A percentile compares a stretch with the other conserved stretches of the same genome.
phyloP scores from a whole-genome alignment of 2,329 filamentous ascomycete genomes.

The Cladosporium phlei region DNA sequence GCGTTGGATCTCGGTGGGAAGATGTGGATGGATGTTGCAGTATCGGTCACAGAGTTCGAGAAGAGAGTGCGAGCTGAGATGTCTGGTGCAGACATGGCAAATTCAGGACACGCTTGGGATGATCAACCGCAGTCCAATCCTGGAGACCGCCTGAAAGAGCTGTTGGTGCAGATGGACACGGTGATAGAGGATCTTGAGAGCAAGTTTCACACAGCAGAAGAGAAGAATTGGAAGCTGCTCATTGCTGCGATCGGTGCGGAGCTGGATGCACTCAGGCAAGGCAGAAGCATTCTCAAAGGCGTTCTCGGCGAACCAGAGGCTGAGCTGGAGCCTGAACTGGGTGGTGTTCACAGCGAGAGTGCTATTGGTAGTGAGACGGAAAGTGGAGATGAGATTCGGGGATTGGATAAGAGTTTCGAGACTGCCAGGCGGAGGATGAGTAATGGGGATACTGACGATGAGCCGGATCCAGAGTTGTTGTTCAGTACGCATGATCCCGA shows the following conservation, averaged over 20 bases:
- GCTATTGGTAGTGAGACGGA: slow-evolving; percentile 10
- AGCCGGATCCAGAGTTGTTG: slow-evolving; percentile 46
- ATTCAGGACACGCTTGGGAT: slow-evolving; percentile 27
- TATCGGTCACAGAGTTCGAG: slow-evolving; percentile 61
- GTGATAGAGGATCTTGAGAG: slow-evolving; percentile 54
- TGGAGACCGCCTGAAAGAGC: slow-evolving; percentile 26
- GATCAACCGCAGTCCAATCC: slow-evolving; percentile 20
- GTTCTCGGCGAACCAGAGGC: slow-evolving; percentile 24
- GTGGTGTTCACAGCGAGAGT: background rate
- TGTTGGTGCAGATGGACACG: slow-evolving; percentile 52
- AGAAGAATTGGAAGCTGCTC: slow-evolving; percentile 66
- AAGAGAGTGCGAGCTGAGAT: slow-evolving; percentile 55
- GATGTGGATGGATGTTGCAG: slow-evolving; percentile 61
- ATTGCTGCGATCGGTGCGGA: slow-evolving; percentile 73
- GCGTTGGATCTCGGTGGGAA: slow-evolving; percentile 64
- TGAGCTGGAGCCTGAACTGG: background rate
- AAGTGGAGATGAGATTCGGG: slow-evolving; percentile 26
- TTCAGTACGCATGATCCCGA: slow-evolving; percentile 41
- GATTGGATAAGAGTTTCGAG: slow-evolving; percentile 31
- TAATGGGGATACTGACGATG: slow-evolving; percentile 38
- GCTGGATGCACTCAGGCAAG: slow-evolving; percentile 61
- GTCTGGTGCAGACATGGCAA: slow-evolving; percentile 27
- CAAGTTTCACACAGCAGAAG: slow-evolving; percentile 52
- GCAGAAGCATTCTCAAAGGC: slow-evolving; percentile 51
- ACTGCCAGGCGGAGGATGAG: slow-evolving; percentile 22